A percentile compares a stretch with the other conserved stretches of the same genome.
Evolutionary conservation across 805 yeast genomes (phyloP).

Genomic region (Monosporozyma unispora): DNA sequence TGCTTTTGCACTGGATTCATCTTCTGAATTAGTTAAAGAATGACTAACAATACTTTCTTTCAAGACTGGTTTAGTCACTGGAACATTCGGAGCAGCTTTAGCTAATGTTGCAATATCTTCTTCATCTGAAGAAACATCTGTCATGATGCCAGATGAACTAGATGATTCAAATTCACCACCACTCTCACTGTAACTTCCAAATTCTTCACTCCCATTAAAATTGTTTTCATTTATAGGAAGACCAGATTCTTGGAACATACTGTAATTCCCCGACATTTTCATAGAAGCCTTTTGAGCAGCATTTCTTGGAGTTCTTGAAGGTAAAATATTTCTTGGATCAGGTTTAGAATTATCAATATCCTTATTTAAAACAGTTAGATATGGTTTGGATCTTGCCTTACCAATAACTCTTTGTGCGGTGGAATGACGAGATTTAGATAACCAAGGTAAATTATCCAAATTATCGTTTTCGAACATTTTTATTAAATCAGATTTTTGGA

Average conservation of each 20-base stretch:
- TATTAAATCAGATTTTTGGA: conserved; percentile 24
- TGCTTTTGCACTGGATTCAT: neutral
- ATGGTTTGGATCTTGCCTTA: conserved; percentile 16
- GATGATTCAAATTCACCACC: conserved; percentile 1
- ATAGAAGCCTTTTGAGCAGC: conserved; percentile 28
- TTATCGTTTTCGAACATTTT: conserved; percentile 20
- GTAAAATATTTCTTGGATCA: conserved; percentile 25
- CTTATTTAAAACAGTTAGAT: conserved; percentile 21
- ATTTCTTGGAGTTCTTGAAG: conserved; percentile 20
- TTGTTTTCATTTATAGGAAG: conserved; percentile 5
- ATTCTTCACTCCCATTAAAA: conserved; percentile 10
- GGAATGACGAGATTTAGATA: conserved; percentile 3
- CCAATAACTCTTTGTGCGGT: conserved; percentile 2
- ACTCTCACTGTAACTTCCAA: conserved; percentile 6
- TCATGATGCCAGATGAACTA: conserved; percentile 1
- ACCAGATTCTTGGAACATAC: neutral
- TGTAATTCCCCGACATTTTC: conserved; percentile 12
- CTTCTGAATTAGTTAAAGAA: neutral
- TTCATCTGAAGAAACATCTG: neutral
- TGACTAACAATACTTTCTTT: conserved; percentile 1
- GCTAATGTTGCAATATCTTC: neutral
- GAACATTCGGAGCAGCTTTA: neutral
- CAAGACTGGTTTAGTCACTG: neutral
- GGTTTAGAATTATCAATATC: conserved; percentile 27
- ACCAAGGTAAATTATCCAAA: conserved; percentile 15